phyloP scores from a whole-genome alignment of 306 rosid genomes.

The Purshia tridentata region DNA sequence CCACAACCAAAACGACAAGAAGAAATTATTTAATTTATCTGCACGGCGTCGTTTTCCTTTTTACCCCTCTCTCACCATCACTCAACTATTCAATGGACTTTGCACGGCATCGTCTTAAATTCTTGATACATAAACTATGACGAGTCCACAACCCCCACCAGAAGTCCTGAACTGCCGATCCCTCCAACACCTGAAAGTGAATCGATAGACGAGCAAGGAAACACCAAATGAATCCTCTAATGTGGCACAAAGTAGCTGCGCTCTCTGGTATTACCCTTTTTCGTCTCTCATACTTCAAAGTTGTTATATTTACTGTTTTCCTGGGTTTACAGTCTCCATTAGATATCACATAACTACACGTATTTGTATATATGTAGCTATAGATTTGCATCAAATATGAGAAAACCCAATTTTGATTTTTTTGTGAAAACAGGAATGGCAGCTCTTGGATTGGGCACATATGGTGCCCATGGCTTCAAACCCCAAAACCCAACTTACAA shows the following conservation, averaged over 20 bases:
- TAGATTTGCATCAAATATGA: not conserved
- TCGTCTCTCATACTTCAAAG: not conserved
- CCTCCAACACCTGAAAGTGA: not conserved
- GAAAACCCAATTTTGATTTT: slow-evolving; percentile 10
- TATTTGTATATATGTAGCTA: not conserved
- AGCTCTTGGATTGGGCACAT: slow-evolving; percentile 87
- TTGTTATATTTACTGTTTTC: not conserved
- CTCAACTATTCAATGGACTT: too few species aligned
- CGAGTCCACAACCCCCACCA: not conserved
- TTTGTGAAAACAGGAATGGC: slow-evolving; percentile 59
- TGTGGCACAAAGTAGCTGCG: slow-evolving; percentile 94
- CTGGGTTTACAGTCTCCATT: not conserved
- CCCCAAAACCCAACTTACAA: slow-evolving; percentile 76
- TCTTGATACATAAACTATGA: not conserved
- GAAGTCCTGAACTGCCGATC: not conserved
- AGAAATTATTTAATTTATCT: too few species aligned
- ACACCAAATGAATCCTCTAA: slow-evolving; percentile 49
- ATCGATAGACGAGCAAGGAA: not conserved
- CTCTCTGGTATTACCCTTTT: slow-evolving; percentile 51
- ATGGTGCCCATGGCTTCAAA: slow-evolving; percentile 84
- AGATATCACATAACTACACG: not conserved
- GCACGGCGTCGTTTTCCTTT: too few species aligned
- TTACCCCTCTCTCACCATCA: not conserved
- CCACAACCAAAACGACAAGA: too few species aligned
- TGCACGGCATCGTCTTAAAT: not conserved